These are phyloP conservation scores for Neolentinus lepideus DNA, from an alignment of 1,284 basidiomycete species.

Conservation along the genomic window DNA sequence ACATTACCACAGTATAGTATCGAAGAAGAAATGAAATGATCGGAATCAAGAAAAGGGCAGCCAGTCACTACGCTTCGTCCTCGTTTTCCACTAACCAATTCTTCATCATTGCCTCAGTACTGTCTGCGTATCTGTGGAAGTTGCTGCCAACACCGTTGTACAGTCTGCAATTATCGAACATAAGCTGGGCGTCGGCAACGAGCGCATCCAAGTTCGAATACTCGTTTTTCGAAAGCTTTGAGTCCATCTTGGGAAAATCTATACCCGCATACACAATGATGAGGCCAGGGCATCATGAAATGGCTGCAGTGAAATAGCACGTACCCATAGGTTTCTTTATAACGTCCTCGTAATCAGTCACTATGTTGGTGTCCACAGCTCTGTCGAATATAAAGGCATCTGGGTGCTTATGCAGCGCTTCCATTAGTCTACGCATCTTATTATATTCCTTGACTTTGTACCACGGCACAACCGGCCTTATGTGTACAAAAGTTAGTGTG, in stretches of 20 bases:
- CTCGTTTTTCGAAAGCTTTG: constrained; percentile 80
- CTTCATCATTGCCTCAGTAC: constrained; percentile 68
- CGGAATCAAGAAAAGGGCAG: background rate
- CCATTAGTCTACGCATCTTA: constrained; percentile 79
- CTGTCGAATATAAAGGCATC: constrained; percentile 84
- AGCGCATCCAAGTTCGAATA: constrained; percentile 80
- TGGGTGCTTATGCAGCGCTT: constrained; percentile 77
- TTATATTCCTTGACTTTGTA: constrained; percentile 47
- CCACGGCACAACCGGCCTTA: background rate
- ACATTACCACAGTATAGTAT: too few species aligned
- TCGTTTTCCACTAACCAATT: constrained; percentile 35
- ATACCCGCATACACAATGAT: constrained; percentile 4
- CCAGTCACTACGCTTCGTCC: constrained; percentile 1
- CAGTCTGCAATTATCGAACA: constrained; percentile 87
- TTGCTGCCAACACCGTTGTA: constrained; percentile 88
- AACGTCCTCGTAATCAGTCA: constrained; percentile 87
- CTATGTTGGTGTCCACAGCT: constrained; percentile 82
- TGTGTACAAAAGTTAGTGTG: too few species aligned
- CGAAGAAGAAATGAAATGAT: background rate
- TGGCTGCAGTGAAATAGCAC: too few species aligned
- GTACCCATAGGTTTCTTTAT: constrained; percentile 92
- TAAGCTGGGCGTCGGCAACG: constrained; percentile 72
- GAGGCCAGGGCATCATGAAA: too few species aligned
- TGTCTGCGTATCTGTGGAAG: constrained; percentile 83
- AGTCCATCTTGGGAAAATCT: constrained; percentile 93